Base-by-base conservation (phyloP, 257 asterid genomes). In the Jasminum sambac region DNA sequence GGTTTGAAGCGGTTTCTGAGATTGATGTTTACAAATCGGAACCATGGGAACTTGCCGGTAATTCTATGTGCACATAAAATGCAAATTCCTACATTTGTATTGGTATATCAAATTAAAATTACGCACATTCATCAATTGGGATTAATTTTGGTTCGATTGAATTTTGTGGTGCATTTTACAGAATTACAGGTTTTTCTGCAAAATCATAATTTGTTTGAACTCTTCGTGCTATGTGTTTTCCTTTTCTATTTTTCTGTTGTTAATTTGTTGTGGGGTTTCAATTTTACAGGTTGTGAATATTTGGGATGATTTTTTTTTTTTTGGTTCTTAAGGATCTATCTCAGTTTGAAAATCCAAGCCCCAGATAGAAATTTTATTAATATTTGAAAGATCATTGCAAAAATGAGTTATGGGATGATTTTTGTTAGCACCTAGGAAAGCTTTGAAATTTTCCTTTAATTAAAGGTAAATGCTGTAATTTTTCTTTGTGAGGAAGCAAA, bases 1-100 rank as follows among this genome's bases (percentile, higher is more conserved):
- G 74, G 13, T 64, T 71, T 16, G 84, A 79, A 69, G 80, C 82
- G 1, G 81, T 84, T 41, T 81, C 88, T 11, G 82, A 78, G 9
- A 71, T 84, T 64, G 86, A 81, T 78, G 77, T 84, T 8, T 84
- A 84, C 78, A 84, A 80, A 74, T 80, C 73, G 46, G 88, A 84
- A 63, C 88, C 88, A 11, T 84, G 86, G 88, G 88, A 84, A 24
- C 86, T 84, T 50, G 86, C 86, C 23, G 88, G 88, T 84, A 61
- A 48, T 48, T n/a, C 26, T 68, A 17, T 26, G 13, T 69, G 19
- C 65, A 43, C 73, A 57, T 80, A 50, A 50, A 5, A 50, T 19
- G n/a, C 25, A 17, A 5, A 17, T 17, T n/a, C 25, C 41, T 68
- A 2, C 36, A 16, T 48, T 9, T 36, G 25, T 10, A 23, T 21